Base-by-base conservation (phyloP, 306 rosid genomes). In the Albizia julibrissin region DNA sequence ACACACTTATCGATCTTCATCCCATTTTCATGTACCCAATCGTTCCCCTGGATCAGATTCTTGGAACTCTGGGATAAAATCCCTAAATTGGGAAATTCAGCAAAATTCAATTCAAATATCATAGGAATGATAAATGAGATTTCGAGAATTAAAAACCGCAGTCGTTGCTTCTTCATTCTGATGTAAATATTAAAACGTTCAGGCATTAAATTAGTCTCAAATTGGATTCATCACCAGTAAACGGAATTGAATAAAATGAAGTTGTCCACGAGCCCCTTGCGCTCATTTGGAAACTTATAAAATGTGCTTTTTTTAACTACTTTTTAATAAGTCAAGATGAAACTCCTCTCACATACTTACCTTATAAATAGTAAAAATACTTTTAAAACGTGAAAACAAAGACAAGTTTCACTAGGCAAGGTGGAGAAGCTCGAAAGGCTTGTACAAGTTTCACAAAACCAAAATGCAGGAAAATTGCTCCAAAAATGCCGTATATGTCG, bases 401-500 rank as follows among this genome's bases (percentile, higher is more conserved):
- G 8, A 37, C 0, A 4, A 16, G 1, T 10, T 43, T 24, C 39
- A 12, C 37, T 15, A 37, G 26, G 39, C 11, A 44, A 44, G 75
- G 58, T 13, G 14, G 6, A 43, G 27, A 71, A 71, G n/a, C 39
- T 22, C 39, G 24, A n/a, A 46, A 69, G 10, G 52, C 26, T 22
- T 6, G 44, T 24, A 24, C 12, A 22, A 71, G 18, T 71, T 2
- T 6, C 13, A 31, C 47, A 27, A 59, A 81, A 42, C 61, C 75
- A 77, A 39, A 70, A 74, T 29, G 67, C 12, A 67, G 56, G 77
- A 44, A 65, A 75, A 65, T 67, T 58, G 82, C 76, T 46, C 72
- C 72, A 10, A 61, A 82, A 58, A 42, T 31, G 70, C 59, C 75
- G 80, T 54, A 74, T 58, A 80, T 42, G 88, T 86, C 50, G 72